A percentile compares a stretch with the other conserved stretches of the same genome.
Evolutionary conservation across 192 early-diverging fungal genomes (phyloP).

Genomic region (Coemansia sp.): DNA sequence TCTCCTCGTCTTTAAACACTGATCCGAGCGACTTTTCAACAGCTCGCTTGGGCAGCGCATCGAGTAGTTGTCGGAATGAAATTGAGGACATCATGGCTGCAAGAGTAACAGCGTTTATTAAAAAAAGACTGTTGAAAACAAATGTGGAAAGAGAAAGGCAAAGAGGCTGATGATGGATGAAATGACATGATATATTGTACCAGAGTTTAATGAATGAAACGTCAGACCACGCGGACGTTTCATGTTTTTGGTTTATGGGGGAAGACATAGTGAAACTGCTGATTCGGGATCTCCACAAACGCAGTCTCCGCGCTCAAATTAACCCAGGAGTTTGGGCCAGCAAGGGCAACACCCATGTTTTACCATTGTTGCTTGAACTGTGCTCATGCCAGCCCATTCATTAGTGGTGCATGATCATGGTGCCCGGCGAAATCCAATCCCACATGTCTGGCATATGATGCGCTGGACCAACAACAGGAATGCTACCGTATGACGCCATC

Average conservation of each 20-base stretch:
- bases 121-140: neutral
- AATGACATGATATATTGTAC: neutral
- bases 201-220: neutral
- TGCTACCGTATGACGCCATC: neutral
- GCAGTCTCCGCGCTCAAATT: neutral
- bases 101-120: neutral
- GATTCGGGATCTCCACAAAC: neutral
- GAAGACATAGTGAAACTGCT: neutral
- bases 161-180: neutral
- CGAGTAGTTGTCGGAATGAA: conserved; percentile 42
- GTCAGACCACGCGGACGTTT: neutral
- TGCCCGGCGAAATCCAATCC: too few species aligned
- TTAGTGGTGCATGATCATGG: too few species aligned
- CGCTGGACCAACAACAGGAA: neutral
- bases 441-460: too few species aligned
- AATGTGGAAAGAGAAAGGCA: neutral
- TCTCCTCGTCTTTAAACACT: conserved; percentile 15
- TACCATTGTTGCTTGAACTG: too few species aligned
- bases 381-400: too few species aligned
- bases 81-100: conserved; percentile 15
- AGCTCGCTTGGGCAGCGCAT: conserved; percentile 27
- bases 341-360: too few species aligned
- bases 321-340: neutral
- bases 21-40: conserved; percentile 17
- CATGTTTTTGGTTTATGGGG: neutral